Evolutionary conservation across 306 rosid species (phyloP).

Genomic region (Vigna nakashimae): DNA sequence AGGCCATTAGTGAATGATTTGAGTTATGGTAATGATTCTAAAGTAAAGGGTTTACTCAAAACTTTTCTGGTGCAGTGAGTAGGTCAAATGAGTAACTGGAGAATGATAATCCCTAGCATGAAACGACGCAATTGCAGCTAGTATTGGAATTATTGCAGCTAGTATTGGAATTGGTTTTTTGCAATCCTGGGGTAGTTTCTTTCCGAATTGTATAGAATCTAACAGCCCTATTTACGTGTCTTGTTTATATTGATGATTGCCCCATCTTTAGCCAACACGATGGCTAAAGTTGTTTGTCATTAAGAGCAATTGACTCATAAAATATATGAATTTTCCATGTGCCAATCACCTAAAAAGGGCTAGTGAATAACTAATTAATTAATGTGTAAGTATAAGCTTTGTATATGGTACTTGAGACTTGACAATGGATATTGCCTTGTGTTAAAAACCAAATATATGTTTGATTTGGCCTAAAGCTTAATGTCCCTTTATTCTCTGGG

Average conservation of each 20-base stretch:
- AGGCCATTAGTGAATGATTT: too few relatives aligned
- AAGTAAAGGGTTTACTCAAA: too few relatives aligned
- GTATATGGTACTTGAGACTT: slow-evolving; percentile 26
- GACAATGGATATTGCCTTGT: slow-evolving; percentile 39
- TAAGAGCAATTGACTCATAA: slow-evolving; percentile 15
- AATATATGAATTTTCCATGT: slow-evolving; percentile 44
- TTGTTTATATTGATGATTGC: slow-evolving; percentile 52
- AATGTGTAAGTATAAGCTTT: background rate
- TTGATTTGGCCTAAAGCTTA: slow-evolving; percentile 38
- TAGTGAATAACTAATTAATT: background rate
- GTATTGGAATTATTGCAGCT: background rate
- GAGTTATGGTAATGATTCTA: too few relatives aligned
- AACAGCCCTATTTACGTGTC: slow-evolving; percentile 35
- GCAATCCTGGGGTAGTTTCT: slow-evolving; percentile 34
- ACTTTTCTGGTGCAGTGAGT: too few relatives aligned
- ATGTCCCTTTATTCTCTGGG: slow-evolving; percentile 69
- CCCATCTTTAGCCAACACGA: slow-evolving; percentile 62
- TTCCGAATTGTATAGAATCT: slow-evolving; percentile 43
- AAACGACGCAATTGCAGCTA: too few relatives aligned
- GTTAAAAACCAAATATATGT: slow-evolving; percentile 44
- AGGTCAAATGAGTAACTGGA: too few relatives aligned
- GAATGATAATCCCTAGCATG: too few relatives aligned
- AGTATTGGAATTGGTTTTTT: slow-evolving; percentile 21
- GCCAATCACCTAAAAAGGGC: slow-evolving; percentile 35
- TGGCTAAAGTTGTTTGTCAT: slow-evolving; percentile 47